Evolutionary conservation across 176 grass and related monocot species (phyloP).

Genomic region (Phoenix dactylifera): DNA sequence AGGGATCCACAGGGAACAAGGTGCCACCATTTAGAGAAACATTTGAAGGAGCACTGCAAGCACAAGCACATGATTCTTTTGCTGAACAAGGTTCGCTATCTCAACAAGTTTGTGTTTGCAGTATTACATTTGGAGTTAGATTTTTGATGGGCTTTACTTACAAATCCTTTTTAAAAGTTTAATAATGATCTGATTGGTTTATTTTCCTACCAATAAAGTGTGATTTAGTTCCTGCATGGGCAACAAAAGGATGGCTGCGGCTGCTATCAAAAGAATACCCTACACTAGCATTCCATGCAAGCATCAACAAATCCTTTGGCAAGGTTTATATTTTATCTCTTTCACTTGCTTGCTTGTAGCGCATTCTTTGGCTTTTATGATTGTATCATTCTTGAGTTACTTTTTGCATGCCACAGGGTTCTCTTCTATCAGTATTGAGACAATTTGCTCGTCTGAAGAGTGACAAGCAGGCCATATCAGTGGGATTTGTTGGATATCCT

Average conservation of each 20-base stretch:
- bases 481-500: conserved; percentile 95
- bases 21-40: conserved; percentile 90
- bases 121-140: conserved; percentile 3
- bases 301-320: conserved; percentile 90
- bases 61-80: conserved; percentile 93
- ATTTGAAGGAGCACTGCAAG: conserved; percentile 74
- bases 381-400: neutral
- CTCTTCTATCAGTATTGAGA: conserved; percentile 83
- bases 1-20: conserved; percentile 91
- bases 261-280: conserved; percentile 78
- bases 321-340: conserved; percentile 38
- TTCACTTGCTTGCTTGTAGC: neutral
- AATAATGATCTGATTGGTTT: no score
- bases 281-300: conserved; percentile 93
- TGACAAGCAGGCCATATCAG: conserved; percentile 96
- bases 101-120: neutral
- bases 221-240: conserved; percentile 49
- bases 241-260: conserved; percentile 87
- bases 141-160: conserved; percentile 1
- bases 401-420: conserved; percentile 39
- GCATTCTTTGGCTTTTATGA: neutral
- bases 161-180: conserved; percentile 7
- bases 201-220: no score
- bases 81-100: conserved; percentile 64
- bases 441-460: conserved; percentile 86